These are phyloP conservation scores for Nepenthes mirabilis DNA, from an alignment of 148 eudicot genomes.

Conservation along the genomic window DNA sequence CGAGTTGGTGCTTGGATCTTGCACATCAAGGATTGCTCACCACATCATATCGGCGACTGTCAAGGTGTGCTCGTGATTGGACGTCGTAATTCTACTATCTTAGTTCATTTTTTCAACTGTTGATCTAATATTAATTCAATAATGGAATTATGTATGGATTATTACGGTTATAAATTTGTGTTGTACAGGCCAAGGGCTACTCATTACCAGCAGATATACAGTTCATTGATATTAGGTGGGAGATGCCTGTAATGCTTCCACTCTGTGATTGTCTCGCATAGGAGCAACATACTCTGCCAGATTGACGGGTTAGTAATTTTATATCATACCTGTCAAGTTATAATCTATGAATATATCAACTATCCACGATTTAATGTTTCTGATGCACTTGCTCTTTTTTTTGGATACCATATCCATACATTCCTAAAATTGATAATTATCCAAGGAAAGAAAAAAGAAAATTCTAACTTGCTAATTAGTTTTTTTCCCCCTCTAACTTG, in stretches of 20 bases:
- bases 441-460: neutral
- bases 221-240: constrained; percentile 89
- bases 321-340: too few species aligned
- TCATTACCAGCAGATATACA: constrained; percentile 98
- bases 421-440: neutral
- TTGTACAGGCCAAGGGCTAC: constrained; percentile 76
- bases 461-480: neutral
- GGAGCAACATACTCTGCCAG: constrained; percentile 55
- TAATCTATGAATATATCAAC: too few species aligned
- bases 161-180: neutral
- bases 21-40: constrained; percentile 88
- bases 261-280: constrained; percentile 85
- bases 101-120: neutral
- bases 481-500: too few species aligned
- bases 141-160: neutral
- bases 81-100: neutral
- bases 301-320: too few species aligned
- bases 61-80: constrained; percentile 38
- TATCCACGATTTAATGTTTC: too few species aligned
- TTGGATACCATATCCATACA: neutral
- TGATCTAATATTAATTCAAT: neutral
- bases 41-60: constrained; percentile 84
- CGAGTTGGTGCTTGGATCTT: constrained; percentile 67
- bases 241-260: constrained; percentile 80
- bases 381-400: constrained; percentile 7